Percentiles rank a stretch among this genome's conserved stretches.
These are phyloP conservation scores for Celoporthe dispersa DNA, from an alignment of 2,329 filamentous ascomycete genomes.

Conservation along the genomic window DNA sequence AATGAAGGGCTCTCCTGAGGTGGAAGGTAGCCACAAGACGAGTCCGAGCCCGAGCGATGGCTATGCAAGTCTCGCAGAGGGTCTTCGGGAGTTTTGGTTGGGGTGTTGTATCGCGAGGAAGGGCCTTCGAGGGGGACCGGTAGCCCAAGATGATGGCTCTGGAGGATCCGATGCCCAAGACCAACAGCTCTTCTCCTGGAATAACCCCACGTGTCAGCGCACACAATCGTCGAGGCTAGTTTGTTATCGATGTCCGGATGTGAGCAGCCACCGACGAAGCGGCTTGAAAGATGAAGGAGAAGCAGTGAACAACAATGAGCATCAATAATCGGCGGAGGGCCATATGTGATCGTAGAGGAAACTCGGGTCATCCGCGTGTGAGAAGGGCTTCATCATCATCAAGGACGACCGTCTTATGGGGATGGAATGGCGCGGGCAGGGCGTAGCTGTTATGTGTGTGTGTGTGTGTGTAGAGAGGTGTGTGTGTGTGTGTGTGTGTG, in stretches of 20 bases:
- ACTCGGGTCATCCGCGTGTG: constrained; percentile 1
- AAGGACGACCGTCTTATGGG: constrained; percentile 10
- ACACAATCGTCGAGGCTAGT: constrained; percentile 1
- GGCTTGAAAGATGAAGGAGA: neutral
- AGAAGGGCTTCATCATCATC: constrained; percentile 3
- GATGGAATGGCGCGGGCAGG: constrained; percentile 6
- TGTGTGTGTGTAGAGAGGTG: neutral
- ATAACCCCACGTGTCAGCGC: constrained; percentile 3
- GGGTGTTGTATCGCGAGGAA: neutral
- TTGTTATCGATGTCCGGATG: neutral
- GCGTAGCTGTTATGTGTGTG: constrained; percentile 9
- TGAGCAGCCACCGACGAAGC: neutral
- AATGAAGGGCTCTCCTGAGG: neutral
- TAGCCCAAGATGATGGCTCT: neutral
- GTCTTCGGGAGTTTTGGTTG: neutral
- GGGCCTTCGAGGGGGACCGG: neutral
- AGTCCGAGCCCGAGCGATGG: neutral
- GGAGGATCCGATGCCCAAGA: neutral
- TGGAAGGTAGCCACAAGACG: neutral
- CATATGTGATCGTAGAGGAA: neutral
- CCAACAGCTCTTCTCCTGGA: neutral
- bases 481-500: neutral
- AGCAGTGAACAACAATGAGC: neutral
- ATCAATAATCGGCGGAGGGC: neutral
- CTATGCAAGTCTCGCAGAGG: neutral